Percentiles rank a stretch among this genome's conserved stretches.
These are phyloP conservation scores for Botrytis medusae DNA, from an alignment of 2,329 filamentous ascomycete genomes.

Conservation along the genomic window DNA sequence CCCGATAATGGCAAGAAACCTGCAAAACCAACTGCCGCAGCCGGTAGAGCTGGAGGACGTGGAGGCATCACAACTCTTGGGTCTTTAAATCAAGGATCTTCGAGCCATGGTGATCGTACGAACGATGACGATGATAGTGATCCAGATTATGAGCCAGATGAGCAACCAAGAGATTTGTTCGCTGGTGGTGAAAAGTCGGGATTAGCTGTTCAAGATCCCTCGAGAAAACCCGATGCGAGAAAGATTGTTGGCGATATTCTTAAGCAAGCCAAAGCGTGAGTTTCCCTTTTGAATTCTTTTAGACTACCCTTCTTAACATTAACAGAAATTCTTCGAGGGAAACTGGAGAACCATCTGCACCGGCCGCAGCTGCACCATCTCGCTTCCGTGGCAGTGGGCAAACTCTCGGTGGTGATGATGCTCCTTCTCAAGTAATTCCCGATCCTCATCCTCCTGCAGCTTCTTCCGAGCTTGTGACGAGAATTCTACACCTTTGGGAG, in stretches of 20 bases:
- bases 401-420: constrained; percentile 76
- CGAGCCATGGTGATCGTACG: constrained; percentile 52
- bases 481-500: constrained; percentile 75
- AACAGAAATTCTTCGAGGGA: constrained; percentile 61
- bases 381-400: constrained; percentile 70
- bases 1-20: constrained; percentile 37
- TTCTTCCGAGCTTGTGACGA: constrained; percentile 50
- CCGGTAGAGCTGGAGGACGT: constrained; percentile 30
- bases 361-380: constrained; percentile 47
- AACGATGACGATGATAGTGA: constrained; percentile 58
- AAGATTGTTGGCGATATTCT: constrained; percentile 64
- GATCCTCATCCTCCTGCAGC: constrained; percentile 51
- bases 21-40: constrained; percentile 27
- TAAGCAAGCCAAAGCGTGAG: constrained; percentile 61
- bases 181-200: constrained; percentile 84
- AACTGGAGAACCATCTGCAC: constrained; percentile 50
- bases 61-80: constrained; percentile 60
- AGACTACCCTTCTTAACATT: not conserved
- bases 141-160: constrained; percentile 54
- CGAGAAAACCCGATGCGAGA: constrained; percentile 47
- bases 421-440: constrained; percentile 66
- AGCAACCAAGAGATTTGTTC: constrained; percentile 68
- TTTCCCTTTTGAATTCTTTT: constrained; percentile 10
- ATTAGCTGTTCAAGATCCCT: constrained; percentile 64
- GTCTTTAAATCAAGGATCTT: constrained; percentile 41